These are phyloP conservation scores for Parathielavia hyrcaniae DNA, from an alignment of 495 filamentous ascomycete genomes.

Conservation along the genomic window DNA sequence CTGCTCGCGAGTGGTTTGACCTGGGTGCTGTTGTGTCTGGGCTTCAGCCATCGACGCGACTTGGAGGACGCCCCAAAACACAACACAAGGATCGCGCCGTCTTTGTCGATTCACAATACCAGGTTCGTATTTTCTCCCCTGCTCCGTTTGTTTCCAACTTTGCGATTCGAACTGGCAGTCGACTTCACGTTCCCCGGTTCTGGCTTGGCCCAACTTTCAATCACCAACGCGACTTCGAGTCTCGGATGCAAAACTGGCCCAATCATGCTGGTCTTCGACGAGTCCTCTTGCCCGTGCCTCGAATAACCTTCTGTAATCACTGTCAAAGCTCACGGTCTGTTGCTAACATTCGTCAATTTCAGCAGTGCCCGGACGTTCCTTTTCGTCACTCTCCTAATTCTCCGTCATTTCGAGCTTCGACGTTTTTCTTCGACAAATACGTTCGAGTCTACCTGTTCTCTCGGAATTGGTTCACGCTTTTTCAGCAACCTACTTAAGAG, in stretches of 20 bases:
- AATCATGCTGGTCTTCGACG: too few relatives aligned
- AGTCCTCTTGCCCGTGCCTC: background rate
- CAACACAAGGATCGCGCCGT: constrained; percentile 18
- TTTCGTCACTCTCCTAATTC: constrained; percentile 20
- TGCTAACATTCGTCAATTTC: background rate
- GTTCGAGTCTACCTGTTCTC: background rate
- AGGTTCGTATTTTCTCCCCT: constrained; percentile 24
- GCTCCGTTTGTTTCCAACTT: background rate
- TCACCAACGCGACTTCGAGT: background rate
- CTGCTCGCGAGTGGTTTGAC: constrained; percentile 21
- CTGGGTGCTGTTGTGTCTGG: constrained; percentile 23
- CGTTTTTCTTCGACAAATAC: background rate
- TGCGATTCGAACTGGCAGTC: background rate
- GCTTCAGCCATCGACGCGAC: constrained; percentile 15
- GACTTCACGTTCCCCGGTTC: background rate
- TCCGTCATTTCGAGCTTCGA: constrained; percentile 5
- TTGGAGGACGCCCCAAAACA: constrained; percentile 18
- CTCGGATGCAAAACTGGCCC: background rate
- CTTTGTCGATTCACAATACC: constrained; percentile 16
- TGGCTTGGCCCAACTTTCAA: background rate
- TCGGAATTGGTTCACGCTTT: constrained; percentile 4
- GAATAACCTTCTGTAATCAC: background rate
- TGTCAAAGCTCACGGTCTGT: background rate
- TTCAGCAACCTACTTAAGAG: background rate
- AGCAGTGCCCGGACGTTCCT: constrained; percentile 27